phyloP scores from a whole-genome alignment of 2,329 filamentous ascomycete genomes.

The Periglandula ipomoeae region DNA sequence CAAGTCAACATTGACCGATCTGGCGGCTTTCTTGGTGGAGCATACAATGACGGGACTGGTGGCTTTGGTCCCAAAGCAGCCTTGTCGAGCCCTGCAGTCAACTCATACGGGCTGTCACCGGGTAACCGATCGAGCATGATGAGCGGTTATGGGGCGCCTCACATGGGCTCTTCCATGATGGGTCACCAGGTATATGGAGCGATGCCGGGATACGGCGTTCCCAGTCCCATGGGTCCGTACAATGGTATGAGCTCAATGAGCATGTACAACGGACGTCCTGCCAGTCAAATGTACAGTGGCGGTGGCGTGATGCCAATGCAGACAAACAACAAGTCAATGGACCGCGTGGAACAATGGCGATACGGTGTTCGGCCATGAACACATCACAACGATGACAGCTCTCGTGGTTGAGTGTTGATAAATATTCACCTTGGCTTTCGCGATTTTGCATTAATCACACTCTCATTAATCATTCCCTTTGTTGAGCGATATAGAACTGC shows the following conservation, averaged over 20 bases:
- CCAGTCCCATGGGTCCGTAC: slow-evolving; percentile 11
- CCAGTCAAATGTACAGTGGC: slow-evolving; percentile 19
- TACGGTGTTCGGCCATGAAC: slow-evolving; percentile 29
- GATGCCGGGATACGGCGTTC: slow-evolving; percentile 13
- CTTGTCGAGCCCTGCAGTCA: slow-evolving; percentile 18
- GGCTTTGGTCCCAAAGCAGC: slow-evolving; percentile 23
- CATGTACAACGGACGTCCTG: slow-evolving; percentile 12
- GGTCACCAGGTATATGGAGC: slow-evolving; percentile 16
- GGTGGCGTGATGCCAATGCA: slow-evolving; percentile 19
- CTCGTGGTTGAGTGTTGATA: too few relatives aligned
- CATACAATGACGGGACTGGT: slow-evolving; percentile 45
- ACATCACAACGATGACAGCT: background rate
- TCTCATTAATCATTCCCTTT: too few relatives aligned
- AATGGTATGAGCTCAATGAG: slow-evolving; percentile 11
- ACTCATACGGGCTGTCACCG: slow-evolving; percentile 17
- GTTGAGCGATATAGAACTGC: too few relatives aligned
- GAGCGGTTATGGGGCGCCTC: slow-evolving; percentile 20
- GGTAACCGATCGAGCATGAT: slow-evolving; percentile 20
- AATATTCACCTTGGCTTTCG: background rate
- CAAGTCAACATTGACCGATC: slow-evolving; percentile 22
- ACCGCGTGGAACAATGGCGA: slow-evolving; percentile 34
- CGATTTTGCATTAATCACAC: background rate
- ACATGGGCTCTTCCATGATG: background rate
- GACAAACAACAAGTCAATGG: slow-evolving; percentile 18
- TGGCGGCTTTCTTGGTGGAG: slow-evolving; percentile 41